Conservation (phyloP, 768 basidiomycete species). For the Saitozyma podzolica region DNA sequence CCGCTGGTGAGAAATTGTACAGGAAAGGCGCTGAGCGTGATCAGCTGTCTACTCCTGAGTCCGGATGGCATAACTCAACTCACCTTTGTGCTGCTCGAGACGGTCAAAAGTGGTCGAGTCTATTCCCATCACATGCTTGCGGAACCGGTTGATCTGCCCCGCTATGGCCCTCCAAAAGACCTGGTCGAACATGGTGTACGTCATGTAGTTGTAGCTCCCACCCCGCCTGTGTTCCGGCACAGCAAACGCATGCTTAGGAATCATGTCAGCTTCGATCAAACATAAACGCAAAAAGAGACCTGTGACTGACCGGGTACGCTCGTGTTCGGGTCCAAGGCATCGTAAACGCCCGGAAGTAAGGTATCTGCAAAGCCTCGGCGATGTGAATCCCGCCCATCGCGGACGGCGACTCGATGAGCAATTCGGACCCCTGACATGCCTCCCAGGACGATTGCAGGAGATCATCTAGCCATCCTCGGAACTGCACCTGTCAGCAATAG, state of each 20-base stretch:
- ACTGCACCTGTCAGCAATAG: slow-evolving; percentile 57
- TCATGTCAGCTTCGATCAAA: no score
- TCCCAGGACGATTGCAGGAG: slow-evolving; percentile 92
- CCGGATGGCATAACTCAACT: neutral
- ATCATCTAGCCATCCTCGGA: slow-evolving; percentile 97
- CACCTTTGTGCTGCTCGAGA: slow-evolving; percentile 86
- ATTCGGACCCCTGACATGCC: slow-evolving; percentile 90
- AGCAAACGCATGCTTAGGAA: slow-evolving; percentile 77
- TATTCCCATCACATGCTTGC: slow-evolving; percentile 72
- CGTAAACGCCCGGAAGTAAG: slow-evolving; percentile 92
- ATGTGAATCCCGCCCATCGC: slow-evolving; percentile 98
- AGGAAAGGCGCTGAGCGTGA: slow-evolving; percentile 74
- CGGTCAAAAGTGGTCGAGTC: slow-evolving; percentile 83
- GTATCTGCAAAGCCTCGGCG: slow-evolving; percentile 87
- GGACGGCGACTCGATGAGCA: slow-evolving; percentile 90
- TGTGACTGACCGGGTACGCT: slow-evolving; percentile 68
- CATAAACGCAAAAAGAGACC: no score
- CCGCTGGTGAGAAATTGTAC: slow-evolving; percentile 90
- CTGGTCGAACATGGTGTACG: slow-evolving; percentile 85
- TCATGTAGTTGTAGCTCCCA: slow-evolving; percentile 98
- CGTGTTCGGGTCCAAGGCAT: slow-evolving; percentile 98
- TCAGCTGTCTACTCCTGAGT: neutral
- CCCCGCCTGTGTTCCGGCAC: slow-evolving; percentile 98
- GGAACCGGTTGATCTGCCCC: slow-evolving; percentile 93
- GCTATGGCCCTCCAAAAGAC: slow-evolving; percentile 90